Evolutionary conservation across 805 yeast genomes (phyloP), one percentile per base, ranked within the genome.

Genomic region (Teunomyces barrocoloradensis): DNA sequence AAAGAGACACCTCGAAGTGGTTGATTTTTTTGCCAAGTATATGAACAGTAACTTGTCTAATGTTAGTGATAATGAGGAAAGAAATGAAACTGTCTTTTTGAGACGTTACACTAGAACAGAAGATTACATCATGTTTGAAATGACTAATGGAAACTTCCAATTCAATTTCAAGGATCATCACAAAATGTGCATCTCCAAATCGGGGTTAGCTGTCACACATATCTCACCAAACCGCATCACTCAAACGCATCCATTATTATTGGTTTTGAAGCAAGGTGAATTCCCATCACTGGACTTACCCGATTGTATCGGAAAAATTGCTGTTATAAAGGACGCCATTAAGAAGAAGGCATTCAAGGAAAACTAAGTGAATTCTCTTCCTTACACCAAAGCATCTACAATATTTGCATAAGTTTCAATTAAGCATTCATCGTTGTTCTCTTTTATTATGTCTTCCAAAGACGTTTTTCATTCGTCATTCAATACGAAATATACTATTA

Each of bases 91-190:
- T 50, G 85, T 88, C 10, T 90, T 87, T 64, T 75, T 92, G 54
- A 82, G 94, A 71, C 79, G 95, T 57, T 89, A 87, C 62, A 81
- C 89, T 20, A 82, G 98, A 65, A 82, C 84, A 45, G 79, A 82
- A 40, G 84, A 82, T 52, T 89, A 80, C 63, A 89, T 91, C 47
- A 87, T 91, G 95, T 94, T 94, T 71, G 92, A 89, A 65, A 71
- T 94, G 72, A 88, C 96, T 61, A 89, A 90, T 61, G 97, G 96
- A 17, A 84, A 89, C 36, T 82, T 87, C 66, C 99, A 94, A 66
- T 91, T 91, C 72, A 94, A 94, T 69, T 94, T 94, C 70, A 86
- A 86, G 64, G 98, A 94, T 68, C 99, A 94, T 62, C 91, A 87
- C 68, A 94, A 94, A 68, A 70, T 91, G 46, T 84, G 95, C 49